Conservation (phyloP, 257 asterid genomes). For the Voacanga thouarsii region DNA sequence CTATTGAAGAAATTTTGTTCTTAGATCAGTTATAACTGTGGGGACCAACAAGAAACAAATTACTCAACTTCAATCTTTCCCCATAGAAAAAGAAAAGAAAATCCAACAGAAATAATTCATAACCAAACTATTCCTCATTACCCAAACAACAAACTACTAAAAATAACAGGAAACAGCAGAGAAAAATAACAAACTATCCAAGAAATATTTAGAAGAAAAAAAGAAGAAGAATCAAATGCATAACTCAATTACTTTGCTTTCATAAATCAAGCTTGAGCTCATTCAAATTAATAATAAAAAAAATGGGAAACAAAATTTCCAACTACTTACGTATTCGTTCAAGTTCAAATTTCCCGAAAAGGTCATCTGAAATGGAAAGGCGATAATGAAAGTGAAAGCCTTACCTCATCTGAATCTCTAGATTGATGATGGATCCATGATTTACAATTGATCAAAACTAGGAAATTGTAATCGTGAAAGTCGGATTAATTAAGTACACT, state of each 20-base stretch:
- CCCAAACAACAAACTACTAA: background rate
- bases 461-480: background rate
- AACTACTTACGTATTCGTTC: background rate
- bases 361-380: background rate
- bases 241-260: background rate
- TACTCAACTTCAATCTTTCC: background rate
- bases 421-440: conserved; percentile 3
- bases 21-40: background rate
- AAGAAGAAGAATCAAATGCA: background rate
- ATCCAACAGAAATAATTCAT: background rate
- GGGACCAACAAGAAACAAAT: background rate
- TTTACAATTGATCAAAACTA: background rate
- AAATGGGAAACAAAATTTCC: background rate
- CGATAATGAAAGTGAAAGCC: background rate
- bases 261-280: background rate
- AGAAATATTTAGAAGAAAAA: too few species aligned
- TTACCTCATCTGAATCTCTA: background rate
- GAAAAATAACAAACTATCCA: background rate
- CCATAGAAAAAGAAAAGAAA: background rate
- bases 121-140: background rate
- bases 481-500: background rate
- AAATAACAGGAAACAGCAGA: background rate
- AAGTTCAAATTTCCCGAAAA: background rate
- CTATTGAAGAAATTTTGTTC: background rate
- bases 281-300: background rate